Evolutionary conservation across 345 rosid species (phyloP).

Genomic region (Salix koriyanagi): DNA sequence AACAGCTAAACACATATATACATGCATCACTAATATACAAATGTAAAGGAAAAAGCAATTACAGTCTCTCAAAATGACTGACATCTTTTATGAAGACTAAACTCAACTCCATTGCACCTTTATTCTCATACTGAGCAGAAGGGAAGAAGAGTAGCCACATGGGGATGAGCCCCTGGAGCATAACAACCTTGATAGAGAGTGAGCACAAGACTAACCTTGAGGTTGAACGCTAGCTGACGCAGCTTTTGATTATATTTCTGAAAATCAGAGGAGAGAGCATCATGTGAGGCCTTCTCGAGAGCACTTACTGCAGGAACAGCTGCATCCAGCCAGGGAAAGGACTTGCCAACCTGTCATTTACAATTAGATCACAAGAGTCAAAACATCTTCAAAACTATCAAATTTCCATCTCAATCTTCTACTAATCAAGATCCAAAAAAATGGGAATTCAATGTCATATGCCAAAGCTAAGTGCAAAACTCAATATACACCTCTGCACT

Average conservation of each 20-base stretch:
- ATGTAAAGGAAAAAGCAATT: not conserved
- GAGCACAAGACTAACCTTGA: constrained; percentile 50
- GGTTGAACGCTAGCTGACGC: constrained; percentile 79
- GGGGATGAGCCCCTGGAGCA: not conserved
- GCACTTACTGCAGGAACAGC: constrained; percentile 70
- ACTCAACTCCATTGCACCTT: not conserved
- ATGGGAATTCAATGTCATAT: not conserved
- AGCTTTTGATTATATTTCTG: constrained; percentile 87
- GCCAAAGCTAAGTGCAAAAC: not conserved
- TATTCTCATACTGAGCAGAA: not conserved
- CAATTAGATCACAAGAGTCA: not conserved
- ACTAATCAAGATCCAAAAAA: constrained; percentile 9
- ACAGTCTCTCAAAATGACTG: not conserved
- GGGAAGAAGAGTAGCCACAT: not conserved
- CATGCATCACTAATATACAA: not conserved
- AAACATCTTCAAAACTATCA: constrained; percentile 12
- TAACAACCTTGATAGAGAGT: not conserved
- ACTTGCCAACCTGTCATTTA: constrained; percentile 42
- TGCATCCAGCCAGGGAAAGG: constrained; percentile 82
- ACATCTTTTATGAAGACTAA: not conserved
- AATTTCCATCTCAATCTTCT: not conserved
- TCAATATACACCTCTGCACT: constrained; percentile 35
- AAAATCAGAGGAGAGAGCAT: constrained; percentile 60
- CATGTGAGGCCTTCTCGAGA: constrained; percentile 83
- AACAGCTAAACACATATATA: not conserved